Evolutionary conservation across 2,329 filamentous ascomycete species (phyloP), one percentile per base, ranked within the genome.

Genomic region (Metarhizium sp.): DNA sequence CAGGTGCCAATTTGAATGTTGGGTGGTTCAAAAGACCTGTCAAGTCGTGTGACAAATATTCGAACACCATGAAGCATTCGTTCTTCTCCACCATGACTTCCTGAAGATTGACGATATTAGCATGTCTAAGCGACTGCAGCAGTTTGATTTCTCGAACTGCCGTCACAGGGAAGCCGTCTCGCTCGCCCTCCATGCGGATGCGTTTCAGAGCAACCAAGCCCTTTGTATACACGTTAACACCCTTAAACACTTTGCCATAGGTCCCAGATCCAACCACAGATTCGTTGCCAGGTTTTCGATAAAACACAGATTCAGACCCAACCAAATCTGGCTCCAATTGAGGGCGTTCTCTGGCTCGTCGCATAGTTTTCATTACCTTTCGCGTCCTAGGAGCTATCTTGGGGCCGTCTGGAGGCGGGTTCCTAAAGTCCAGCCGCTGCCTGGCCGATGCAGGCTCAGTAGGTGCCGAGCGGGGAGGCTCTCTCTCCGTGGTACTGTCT

Each of bases 51-150:
- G 94, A 92, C 36, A 97, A 79, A 67, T 99, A 99, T 69, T 99
- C 94, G 61, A 99, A 99, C 3, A 99, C 94, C 94, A 99, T 99
- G 72, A 95, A 99, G 70, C 94, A 99, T 71, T 97, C 92, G 62
- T 97, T 97, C 67, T 87, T 89, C 73, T 99, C 94, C 2, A 99
- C 94, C 94, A 99, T 99, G 61, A 95, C 90, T 72, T 96, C 91
- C 61, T 88, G 84, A 18, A 96, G 75, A 45, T 85, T 84, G 56
- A 96, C 90, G 52, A 96, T 85, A 64, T 95, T 95, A 57, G 78
- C 74, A 64, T 95, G 90, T 59, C 86, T 85, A 25, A 95, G 77
- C 3, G 88, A 92, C 66, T 95, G 90, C n/a, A 96, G 77, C 29
- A 96, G 76, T 69, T 95, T 95, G 75, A 96, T 92, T 69, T 96